Conservation (phyloP, 2,329 filamentous ascomycete genomes). For the Aspergillus brasiliensis region DNA sequence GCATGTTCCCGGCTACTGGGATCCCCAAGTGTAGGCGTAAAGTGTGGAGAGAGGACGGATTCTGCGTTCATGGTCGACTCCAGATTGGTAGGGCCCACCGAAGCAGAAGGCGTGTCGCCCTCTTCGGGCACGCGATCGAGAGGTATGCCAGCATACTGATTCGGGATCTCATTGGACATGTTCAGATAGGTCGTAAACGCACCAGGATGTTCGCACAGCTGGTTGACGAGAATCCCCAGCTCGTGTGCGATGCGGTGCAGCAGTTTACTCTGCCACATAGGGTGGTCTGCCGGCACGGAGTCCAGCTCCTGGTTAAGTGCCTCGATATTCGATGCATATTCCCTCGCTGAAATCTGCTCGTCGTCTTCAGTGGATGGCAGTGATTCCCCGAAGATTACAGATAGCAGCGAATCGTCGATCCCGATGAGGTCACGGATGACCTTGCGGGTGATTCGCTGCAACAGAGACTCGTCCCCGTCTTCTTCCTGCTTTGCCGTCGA, state of each 20-base stretch:
- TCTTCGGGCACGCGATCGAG: constrained; percentile 41
- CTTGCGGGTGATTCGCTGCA: constrained; percentile 78
- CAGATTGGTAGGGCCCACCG: constrained; percentile 20
- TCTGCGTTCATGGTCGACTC: constrained; percentile 27
- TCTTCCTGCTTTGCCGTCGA: constrained; percentile 38
- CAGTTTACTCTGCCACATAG: constrained; percentile 63
- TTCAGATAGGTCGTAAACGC: constrained; percentile 81
- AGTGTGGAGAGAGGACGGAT: constrained; percentile 46
- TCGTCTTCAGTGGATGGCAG: constrained; percentile 55
- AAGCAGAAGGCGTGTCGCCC: constrained; percentile 16
- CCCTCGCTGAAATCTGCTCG: constrained; percentile 23
- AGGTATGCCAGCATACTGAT: constrained; percentile 78
- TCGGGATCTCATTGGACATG: constrained; percentile 60
- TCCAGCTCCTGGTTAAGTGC: constrained; percentile 34
- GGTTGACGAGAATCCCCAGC: constrained; percentile 78
- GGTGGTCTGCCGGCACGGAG: constrained; percentile 28
- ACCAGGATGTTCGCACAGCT: constrained; percentile 81
- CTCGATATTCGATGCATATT: constrained; percentile 38
- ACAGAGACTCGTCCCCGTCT: constrained; percentile 67
- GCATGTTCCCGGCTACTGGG: constrained; percentile 50
- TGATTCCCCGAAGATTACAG: constrained; percentile 82
- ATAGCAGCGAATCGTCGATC: constrained; percentile 81
- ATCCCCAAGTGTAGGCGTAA: constrained; percentile 52
- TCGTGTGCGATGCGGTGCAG: constrained; percentile 85
- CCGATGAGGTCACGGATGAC: constrained; percentile 89